Percentiles rank a stretch among this genome's conserved stretches.
Evolutionary conservation across 306 rosid species (phyloP).

Genomic region (Vigna unguiculata): DNA sequence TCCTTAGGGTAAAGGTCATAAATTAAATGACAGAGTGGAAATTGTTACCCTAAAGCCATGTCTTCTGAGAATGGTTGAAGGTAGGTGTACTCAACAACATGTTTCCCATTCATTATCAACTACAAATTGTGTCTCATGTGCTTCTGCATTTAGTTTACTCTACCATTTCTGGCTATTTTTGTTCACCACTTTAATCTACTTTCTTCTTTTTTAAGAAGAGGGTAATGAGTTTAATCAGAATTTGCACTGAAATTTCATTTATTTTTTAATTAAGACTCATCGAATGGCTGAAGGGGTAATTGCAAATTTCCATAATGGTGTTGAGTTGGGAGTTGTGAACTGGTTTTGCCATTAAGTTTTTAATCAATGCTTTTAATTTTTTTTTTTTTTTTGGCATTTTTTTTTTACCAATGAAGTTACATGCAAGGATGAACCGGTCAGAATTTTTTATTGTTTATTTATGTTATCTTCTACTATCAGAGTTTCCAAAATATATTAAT

Average conservation of each 20-base stretch:
- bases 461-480: too few relatives aligned
- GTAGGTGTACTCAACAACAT: slow-evolving; percentile 60
- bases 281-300: neutral
- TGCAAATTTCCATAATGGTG: neutral
- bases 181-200: neutral
- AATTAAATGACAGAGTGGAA: slow-evolving; percentile 72
- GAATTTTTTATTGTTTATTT: too few relatives aligned
- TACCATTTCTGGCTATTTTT: slow-evolving; percentile 1
- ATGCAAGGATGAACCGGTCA: too few relatives aligned
- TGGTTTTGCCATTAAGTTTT: slow-evolving; percentile 14
- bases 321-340: neutral
- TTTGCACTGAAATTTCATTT: neutral
- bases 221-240: neutral
- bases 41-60: slow-evolving; percentile 83
- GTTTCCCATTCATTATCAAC: slow-evolving; percentile 42
- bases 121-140: slow-evolving; percentile 34
- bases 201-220: neutral
- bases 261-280: neutral
- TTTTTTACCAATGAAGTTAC: neutral
- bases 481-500: too few relatives aligned
- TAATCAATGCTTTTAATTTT: neutral
- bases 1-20: slow-evolving; percentile 76
- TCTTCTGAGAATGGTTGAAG: slow-evolving; percentile 85
- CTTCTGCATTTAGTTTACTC: slow-evolving; percentile 41
- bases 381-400: neutral